Evolutionary conservation across 352 stramenopile genomes (phyloP), one percentile per base, ranked within the genome.

Genomic region (Pythium scleroteichum): DNA sequence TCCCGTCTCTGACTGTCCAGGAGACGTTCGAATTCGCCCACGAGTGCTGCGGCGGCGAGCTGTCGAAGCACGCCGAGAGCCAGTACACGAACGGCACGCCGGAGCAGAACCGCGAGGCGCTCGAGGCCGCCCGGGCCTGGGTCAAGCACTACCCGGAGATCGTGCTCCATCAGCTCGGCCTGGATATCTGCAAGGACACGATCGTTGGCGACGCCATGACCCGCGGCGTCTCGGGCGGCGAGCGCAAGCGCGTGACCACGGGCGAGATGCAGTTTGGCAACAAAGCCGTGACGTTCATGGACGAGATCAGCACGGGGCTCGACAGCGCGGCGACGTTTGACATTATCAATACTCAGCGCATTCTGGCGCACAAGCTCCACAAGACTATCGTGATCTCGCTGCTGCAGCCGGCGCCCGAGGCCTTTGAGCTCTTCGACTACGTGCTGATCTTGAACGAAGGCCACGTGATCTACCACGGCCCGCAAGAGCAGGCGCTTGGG

Each of bases 401-500:
- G 40, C 65, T 94, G 8, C 66, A 97, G 66, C 89, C 90, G 38
- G 71, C 88, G 14, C 90, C 90, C 8, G 89, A 97, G 71, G 87
- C 89, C 13, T 92, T 90, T 32, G 73, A 76, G 13, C 66, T 96
- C 16, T 97, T 97, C 68, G 91, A 97, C 68, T 76, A 97, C 47
- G 57, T 97, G 7, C 80, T 96, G n/a, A 38, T 97, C 19, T 53
- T 97, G 20, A 81, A 84, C 62, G 65, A 90, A 47, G 88, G 89
- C 40, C 56, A 70, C 26, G 69, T 97, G 20, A 78, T 97, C 20
- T 97, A 89, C 63, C 13, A 33, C 42, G 57, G 62, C 2, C 62
- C 62, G 35, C 19, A 41, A 2, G 17, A 20, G 57, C 19, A 45
- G 60, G 2, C 54, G 78, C 23, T 57, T n/a, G n/a, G n/a, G n/a